These are phyloP conservation scores for Cordyceps tenuipes DNA, from an alignment of 2,329 filamentous ascomycete species.

Conservation along the genomic window DNA sequence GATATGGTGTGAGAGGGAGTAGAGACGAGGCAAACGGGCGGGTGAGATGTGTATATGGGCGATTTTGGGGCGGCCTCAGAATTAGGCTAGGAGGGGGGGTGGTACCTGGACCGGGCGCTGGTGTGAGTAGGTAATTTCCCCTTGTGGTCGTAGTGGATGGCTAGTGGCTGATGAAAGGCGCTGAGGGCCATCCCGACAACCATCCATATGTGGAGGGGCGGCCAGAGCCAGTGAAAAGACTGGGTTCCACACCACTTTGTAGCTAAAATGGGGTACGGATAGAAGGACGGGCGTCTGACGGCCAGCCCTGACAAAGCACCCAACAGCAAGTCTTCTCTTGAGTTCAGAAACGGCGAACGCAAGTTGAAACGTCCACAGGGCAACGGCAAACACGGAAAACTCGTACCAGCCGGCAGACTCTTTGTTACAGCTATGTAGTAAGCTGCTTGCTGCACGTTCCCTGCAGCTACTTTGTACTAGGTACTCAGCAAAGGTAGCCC, in stretches of 20 bases:
- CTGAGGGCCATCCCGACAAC: not conserved
- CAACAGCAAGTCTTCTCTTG: not conserved
- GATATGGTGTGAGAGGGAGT: not conserved
- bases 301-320: not conserved
- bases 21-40: conserved; percentile 4
- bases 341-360: too few species aligned
- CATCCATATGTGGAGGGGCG: conserved; percentile 3
- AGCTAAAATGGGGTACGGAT: too few species aligned
- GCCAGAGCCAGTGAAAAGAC: not conserved
- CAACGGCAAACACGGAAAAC: too few species aligned
- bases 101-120: not conserved
- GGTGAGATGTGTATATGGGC: conserved; percentile 9
- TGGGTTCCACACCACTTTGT: not conserved
- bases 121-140: conserved; percentile 10
- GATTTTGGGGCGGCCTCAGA: not conserved
- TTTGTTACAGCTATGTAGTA: too few species aligned
- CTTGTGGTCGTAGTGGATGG: not conserved
- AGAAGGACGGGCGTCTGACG: not conserved
- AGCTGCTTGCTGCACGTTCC: too few species aligned
- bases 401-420: too few species aligned
- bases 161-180: not conserved
- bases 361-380: not conserved
- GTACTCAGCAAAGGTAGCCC: not conserved
- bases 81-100: not conserved
- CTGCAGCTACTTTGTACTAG: not conserved